phyloP scores from a whole-genome alignment of 1,284 basidiomycete species.

The Apiotrichum mycotoxinovorans region DNA sequence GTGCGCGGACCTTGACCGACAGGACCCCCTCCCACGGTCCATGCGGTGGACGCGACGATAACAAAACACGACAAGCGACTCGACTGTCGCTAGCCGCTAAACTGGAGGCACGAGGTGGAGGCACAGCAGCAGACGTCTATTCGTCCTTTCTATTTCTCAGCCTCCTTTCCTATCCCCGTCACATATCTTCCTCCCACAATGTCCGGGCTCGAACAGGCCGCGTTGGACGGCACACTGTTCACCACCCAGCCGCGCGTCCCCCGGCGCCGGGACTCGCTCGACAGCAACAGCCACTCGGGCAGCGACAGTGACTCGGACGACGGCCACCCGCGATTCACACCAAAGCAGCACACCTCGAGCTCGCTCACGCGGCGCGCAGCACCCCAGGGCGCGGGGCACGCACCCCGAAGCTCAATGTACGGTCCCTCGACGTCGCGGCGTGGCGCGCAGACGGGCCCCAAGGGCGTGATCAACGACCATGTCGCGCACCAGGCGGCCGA shows the following conservation, averaged over 20 bases:
- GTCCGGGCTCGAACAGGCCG: conserved; percentile 28
- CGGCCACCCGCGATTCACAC: not conserved
- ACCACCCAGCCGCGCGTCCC: not conserved
- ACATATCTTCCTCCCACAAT: too few species aligned
- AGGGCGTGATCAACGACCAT: conserved; percentile 45
- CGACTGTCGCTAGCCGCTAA: too few species aligned
- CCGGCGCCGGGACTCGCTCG: not conserved
- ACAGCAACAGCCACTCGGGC: not conserved
- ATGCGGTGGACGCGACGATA: too few species aligned
- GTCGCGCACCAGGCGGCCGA: conserved; percentile 13
- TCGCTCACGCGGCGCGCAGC: not conserved
- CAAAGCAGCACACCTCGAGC: not conserved
- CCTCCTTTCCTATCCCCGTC: too few species aligned
- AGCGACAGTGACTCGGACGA: not conserved
- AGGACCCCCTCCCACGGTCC: too few species aligned
- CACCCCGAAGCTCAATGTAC: not conserved
- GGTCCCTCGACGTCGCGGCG: not conserved
- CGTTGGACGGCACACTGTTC: conserved; percentile 31
- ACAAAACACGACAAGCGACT: too few species aligned
- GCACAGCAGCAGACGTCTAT: too few species aligned
- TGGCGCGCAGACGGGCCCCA: conserved; percentile 40
- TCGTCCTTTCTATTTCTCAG: too few species aligned
- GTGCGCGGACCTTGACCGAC: too few species aligned
- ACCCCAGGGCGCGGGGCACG: not conserved
- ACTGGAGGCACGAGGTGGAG: too few species aligned